phyloP scores from a whole-genome alignment of 352 stramenopile species.

The Plasmopara muralis region DNA sequence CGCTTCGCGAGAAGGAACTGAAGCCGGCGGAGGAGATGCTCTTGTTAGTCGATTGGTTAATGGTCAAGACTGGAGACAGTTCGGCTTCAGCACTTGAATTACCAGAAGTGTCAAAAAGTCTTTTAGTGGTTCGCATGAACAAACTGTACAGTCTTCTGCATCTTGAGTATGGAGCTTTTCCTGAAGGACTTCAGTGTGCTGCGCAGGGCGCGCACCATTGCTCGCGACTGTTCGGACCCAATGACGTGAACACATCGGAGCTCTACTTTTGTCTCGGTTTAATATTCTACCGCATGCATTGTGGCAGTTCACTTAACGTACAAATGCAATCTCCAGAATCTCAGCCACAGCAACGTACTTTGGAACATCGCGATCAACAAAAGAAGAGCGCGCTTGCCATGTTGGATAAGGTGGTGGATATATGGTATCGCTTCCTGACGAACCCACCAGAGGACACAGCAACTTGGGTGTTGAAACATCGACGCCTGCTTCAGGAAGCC shows the following conservation, averaged over 20 bases:
- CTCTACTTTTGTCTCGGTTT: slow-evolving; percentile 66
- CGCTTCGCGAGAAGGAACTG: slow-evolving; percentile 48
- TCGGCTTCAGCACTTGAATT: slow-evolving; percentile 16
- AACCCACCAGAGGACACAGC: slow-evolving; percentile 56
- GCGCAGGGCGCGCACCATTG: slow-evolving; percentile 67
- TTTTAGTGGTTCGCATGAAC: slow-evolving; percentile 65
- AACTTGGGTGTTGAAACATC: slow-evolving; percentile 56
- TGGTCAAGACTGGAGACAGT: slow-evolving; percentile 48
- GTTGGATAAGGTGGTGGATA: slow-evolving; percentile 76
- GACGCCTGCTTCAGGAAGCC: slow-evolving; percentile 51
- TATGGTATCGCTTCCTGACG: slow-evolving; percentile 72
- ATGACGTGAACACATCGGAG: slow-evolving; percentile 68
- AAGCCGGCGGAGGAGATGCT: slow-evolving; percentile 61
- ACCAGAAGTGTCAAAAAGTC: slow-evolving; percentile 50
- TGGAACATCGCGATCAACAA: slow-evolving; percentile 24
- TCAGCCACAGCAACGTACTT: slow-evolving; percentile 23
- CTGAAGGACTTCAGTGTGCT: slow-evolving; percentile 52
- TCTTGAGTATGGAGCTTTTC: slow-evolving; percentile 40
- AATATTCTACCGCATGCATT: slow-evolving; percentile 51
- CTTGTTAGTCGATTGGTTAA: slow-evolving; percentile 63
- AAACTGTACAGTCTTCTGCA: slow-evolving; percentile 62
- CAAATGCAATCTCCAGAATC: slow-evolving; percentile 15
- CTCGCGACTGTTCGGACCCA: slow-evolving; percentile 57
- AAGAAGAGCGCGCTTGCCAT: slow-evolving; percentile 55
- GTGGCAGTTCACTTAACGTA: slow-evolving; percentile 16